Evolutionary conservation across 2,329 filamentous ascomycete genomes (phyloP).

Genomic region (Ceratocystiopsis brevicomis): DNA sequence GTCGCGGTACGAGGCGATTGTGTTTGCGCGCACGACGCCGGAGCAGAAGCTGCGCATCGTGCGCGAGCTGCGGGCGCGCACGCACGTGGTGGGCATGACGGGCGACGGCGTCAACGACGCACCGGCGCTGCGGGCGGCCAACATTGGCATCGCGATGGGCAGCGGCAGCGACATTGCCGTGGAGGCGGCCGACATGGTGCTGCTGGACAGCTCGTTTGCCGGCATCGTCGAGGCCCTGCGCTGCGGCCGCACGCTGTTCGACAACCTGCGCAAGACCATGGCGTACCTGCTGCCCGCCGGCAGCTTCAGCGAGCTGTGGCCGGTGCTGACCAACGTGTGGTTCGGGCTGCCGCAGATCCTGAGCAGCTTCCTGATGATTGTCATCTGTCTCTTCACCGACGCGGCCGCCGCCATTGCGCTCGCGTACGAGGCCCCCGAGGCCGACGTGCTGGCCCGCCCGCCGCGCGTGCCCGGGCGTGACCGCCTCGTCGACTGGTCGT

Average conservation of each 20-base stretch:
- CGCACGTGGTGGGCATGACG: conserved; percentile 61
- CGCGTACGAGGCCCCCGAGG: conserved; percentile 60
- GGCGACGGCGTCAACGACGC: conserved; percentile 80
- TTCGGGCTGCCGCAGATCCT: conserved; percentile 58
- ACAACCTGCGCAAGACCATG: conserved; percentile 61
- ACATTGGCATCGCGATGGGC: conserved; percentile 68
- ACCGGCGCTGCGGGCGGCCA: conserved; percentile 59
- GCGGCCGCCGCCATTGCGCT: conserved; percentile 53
- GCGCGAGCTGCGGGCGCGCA: conserved; percentile 46
- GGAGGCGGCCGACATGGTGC: conserved; percentile 62
- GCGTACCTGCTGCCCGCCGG: conserved; percentile 58
- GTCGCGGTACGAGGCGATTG: conserved; percentile 46
- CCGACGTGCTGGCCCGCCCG: conserved; percentile 50
- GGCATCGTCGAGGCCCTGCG: conserved; percentile 54
- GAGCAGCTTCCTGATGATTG: conserved; percentile 54
- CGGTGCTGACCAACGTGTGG: conserved; percentile 51
- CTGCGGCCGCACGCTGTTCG: conserved; percentile 58
- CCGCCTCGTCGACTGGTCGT: conserved; percentile 52
- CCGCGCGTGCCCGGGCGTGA: conserved; percentile 52
- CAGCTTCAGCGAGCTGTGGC: conserved; percentile 59
- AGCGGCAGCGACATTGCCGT: conserved; percentile 70
- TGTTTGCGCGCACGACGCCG: conserved; percentile 58
- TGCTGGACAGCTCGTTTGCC: conserved; percentile 50
- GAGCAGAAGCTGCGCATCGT: conserved; percentile 68
- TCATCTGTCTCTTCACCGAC: conserved; percentile 59